phyloP scores from a whole-genome alignment of 805 yeast genomes.

The Cyberlindnera mrakii region DNA sequence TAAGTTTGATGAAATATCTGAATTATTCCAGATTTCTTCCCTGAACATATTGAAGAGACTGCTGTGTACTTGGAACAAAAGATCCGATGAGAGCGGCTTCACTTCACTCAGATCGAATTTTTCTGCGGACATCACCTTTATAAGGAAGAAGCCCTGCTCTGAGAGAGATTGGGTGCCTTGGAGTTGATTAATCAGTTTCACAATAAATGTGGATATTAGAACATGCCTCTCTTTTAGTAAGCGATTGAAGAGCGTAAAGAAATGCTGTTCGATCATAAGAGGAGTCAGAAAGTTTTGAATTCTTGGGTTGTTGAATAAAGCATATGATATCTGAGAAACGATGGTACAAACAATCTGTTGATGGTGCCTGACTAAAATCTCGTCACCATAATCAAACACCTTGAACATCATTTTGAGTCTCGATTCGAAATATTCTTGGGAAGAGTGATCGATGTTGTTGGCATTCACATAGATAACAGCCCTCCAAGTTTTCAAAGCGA shows the following conservation, averaged over 20 bases:
- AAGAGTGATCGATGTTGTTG: conserved; percentile 1
- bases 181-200: conserved; percentile 2
- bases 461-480: conserved; percentile 7
- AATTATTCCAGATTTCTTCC: conserved; percentile 2
- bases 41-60: neutral
- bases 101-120: conserved; percentile 10
- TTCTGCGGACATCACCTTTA: conserved; percentile 8
- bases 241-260: conserved; percentile 1
- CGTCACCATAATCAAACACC: conserved; percentile 1
- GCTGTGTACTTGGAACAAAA: conserved; percentile 3
- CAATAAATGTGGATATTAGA: neutral
- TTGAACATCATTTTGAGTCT: conserved; percentile 5
- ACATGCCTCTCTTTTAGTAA: neutral
- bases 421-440: neutral
- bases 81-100: conserved; percentile 3
- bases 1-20: neutral
- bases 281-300: neutral
- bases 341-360: neutral
- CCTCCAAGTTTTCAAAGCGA: conserved; percentile 14
- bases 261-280: neutral
- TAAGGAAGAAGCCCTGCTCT: conserved; percentile 1
- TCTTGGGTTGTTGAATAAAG: conserved; percentile 6
- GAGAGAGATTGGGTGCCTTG: neutral
- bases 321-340: conserved; percentile 5
- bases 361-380: neutral